Evolutionary conservation across 192 early-diverging fungal species (phyloP).

Genomic region (Lunasporangiospora selenospora): DNA sequence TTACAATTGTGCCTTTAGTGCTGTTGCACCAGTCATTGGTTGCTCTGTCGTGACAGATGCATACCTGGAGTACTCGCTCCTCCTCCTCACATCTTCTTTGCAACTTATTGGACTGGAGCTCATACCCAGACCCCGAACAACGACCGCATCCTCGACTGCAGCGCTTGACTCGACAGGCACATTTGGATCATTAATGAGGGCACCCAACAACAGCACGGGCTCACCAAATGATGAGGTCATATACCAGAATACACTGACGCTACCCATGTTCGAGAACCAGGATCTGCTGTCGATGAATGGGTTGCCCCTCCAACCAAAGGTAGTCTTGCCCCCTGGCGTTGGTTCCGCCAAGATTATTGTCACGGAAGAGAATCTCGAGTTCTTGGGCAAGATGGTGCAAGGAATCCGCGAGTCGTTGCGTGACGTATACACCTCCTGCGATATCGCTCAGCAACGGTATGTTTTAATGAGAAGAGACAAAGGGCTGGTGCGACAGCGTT

Average conservation of each 20-base stretch:
- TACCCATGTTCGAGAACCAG: slow-evolving; percentile 48
- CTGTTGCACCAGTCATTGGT: slow-evolving; percentile 63
- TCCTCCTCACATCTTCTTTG: slow-evolving; percentile 61
- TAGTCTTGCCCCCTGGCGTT: slow-evolving; percentile 50
- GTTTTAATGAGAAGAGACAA: no score
- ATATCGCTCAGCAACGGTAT: slow-evolving; percentile 36
- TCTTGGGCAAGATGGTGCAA: slow-evolving; percentile 46
- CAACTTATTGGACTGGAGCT: slow-evolving; percentile 63
- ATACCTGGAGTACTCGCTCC: slow-evolving; percentile 75
- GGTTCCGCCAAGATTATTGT: slow-evolving; percentile 52
- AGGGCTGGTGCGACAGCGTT: no score
- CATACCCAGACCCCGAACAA: slow-evolving; percentile 30
- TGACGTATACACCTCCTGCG: slow-evolving; percentile 40
- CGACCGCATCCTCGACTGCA: neutral
- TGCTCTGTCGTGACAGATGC: slow-evolving; percentile 64
- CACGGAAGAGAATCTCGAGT: slow-evolving; percentile 52
- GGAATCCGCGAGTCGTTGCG: slow-evolving; percentile 42
- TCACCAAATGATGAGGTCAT: slow-evolving; percentile 1
- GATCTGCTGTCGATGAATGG: slow-evolving; percentile 35
- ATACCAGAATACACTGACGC: slow-evolving; percentile 33
- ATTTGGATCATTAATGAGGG: no score
- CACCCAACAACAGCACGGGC: neutral
- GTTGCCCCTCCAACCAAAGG: slow-evolving; percentile 43
- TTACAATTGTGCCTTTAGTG: no score
- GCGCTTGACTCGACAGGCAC: neutral